Evolutionary conservation across 1,284 basidiomycete species (phyloP), one percentile per base, ranked within the genome.

Genomic region (Coniferiporia sulphurascens): DNA sequence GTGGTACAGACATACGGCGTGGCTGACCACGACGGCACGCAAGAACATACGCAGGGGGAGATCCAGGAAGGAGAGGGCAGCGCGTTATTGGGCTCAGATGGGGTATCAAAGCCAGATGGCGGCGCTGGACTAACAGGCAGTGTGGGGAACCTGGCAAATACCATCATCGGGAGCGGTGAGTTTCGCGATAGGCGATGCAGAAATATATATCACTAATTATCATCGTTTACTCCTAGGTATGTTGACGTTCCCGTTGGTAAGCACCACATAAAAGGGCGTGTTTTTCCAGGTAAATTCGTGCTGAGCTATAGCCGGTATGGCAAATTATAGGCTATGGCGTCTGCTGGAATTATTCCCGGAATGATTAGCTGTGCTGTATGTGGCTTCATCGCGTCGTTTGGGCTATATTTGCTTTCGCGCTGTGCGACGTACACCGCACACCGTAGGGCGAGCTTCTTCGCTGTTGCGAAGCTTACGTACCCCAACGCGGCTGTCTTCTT

Each of bases 291-390:
- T 15, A 15, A 41, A 41, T 8, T 12, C 38, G 15, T 41, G 15
- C 38, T 41, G 38, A 41, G 15, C 45, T 49, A 19, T 64, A 12
- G 45, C 55, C 46, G 34, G 34, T 44, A 45, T 41, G 59, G 54
- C 52, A 10, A 50, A 59, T 65, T 67, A 27, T 70, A 93, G 83
- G 91, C 89, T 34, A 84, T 95, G 79, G 91, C 93, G 3, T 89
- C 91, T 32, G 85, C 87, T 62, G 93, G 93, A 8, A 74, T 95
- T 57, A 81, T 95, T 57, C 91, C 94, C 1, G 96, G 96, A 10
- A 83, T 95, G 56, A 68, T 94, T 15, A 93, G 93, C 35, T 96
- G 97, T 67, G 64, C 89, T n/a, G 83, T 95, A 65, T 98, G 92
- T 44, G 96, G 91, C 4, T 72, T 73, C 7, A 85, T 91, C 9